Base-by-base conservation (phyloP, 208 protist genomes). In the Tetramitus jugosus region DNA sequence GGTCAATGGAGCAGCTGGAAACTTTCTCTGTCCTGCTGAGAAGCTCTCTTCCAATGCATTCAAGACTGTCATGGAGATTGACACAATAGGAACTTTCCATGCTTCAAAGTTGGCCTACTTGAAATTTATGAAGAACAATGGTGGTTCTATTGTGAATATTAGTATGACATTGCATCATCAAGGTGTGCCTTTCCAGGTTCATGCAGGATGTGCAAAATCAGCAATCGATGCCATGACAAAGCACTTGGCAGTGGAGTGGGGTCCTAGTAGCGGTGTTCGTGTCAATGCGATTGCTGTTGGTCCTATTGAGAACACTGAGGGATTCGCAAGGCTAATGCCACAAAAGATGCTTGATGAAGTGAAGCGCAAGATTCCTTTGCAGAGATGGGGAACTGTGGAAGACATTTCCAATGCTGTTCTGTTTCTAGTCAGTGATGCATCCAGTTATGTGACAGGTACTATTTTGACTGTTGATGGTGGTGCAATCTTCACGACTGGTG, bases 1-100 rank as follows among this genome's bases (percentile, higher is more conserved):
- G 37, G 49, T 84, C 7, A 86, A 86, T 76, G 77, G 77, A 56
- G 82, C 82, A 26, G 83, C 83, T 43, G 83, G 83, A 53, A 86
- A 86, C 33, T 86, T 86, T 60, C 43, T 86, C 20, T 43, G 35
- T 40, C 78, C 82, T 29, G 82, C 79, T 40, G 53, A 83, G 43
- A 65, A 83, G 20, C 76, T 86, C 26, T 60, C 68, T 35, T 40
- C 46, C 39, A 82, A 83, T 39, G 83, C 60, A 26, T 85, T 86
- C 40, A 80, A 80, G 49, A 86, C 82, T 3, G 82, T 77, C 40
- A 40, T 53, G 33, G 42, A 60, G 23, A 64, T 82, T 33, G 82
- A 85, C 60, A 46, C 79, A 39, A 39, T 83, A 20, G 82, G 82
- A 60, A 85, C 81, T 29, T 85, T 85, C 77, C 62, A 84, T 60